phyloP scores from a whole-genome alignment of 208 protist genomes.

The Leptomonas pyrrhocoris region DNA sequence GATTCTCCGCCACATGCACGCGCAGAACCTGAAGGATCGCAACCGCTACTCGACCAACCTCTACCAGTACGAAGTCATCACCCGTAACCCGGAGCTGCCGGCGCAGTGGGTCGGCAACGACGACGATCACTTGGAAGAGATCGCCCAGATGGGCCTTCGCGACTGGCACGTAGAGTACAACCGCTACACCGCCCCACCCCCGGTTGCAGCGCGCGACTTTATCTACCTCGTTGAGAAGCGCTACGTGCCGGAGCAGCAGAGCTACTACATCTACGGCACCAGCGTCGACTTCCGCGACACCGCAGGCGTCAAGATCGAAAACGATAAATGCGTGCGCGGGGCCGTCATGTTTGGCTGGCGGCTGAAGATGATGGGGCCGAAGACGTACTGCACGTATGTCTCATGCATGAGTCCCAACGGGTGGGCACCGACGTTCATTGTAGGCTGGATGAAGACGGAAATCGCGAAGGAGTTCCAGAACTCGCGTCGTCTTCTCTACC shows the following conservation, averaged over 20 bases:
- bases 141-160: constrained; percentile 40
- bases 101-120: constrained; percentile 44
- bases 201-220: constrained; percentile 73
- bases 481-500: constrained; percentile 70
- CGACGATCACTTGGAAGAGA: constrained; percentile 49
- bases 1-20: constrained; percentile 74
- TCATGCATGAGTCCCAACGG: constrained; percentile 86
- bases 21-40: constrained; percentile 52
- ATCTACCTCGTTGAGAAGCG: constrained; percentile 76
- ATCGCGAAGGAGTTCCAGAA: constrained; percentile 79
- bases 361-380: constrained; percentile 42
- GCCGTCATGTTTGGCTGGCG: constrained; percentile 75
- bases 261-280: constrained; percentile 83
- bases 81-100: constrained; percentile 50
- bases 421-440: constrained; percentile 86
- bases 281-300: constrained; percentile 58
- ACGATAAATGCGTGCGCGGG: constrained; percentile 46
- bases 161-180: constrained; percentile 78
- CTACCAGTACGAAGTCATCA: constrained; percentile 58
- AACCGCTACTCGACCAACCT: constrained; percentile 70
- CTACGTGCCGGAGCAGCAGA: constrained; percentile 65
- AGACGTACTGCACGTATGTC: constrained; percentile 68
- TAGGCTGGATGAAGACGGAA: constrained; percentile 83
- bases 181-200: constrained; percentile 71
- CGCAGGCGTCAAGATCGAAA: constrained; percentile 19